Evolutionary conservation across 1,284 basidiomycete species (phyloP).

Genomic region (Microbotryum saponariae): DNA sequence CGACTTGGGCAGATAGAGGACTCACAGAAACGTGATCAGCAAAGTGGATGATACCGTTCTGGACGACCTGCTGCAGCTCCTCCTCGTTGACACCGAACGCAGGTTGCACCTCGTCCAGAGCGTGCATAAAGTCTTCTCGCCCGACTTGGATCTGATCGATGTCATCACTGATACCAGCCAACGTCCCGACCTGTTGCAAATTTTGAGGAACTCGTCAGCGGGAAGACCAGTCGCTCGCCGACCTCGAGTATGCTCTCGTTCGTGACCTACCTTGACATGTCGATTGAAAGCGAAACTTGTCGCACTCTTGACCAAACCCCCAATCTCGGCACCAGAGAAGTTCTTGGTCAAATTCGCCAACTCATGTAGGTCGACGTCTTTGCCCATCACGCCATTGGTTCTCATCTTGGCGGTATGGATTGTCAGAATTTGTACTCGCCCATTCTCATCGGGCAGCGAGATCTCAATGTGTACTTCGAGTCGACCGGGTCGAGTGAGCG

Average conservation of each 20-base stretch:
- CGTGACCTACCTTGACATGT: constrained; percentile 72
- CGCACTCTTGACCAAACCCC: constrained; percentile 92
- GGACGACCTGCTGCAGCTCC: constrained; percentile 85
- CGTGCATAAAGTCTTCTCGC: constrained; percentile 77
- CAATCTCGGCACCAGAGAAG: constrained; percentile 95
- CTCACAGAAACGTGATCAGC: constrained; percentile 64
- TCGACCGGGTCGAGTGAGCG: constrained; percentile 91
- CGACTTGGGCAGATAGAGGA: constrained; percentile 20
- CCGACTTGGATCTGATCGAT: constrained; percentile 89
- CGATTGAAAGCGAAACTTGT: constrained; percentile 97
- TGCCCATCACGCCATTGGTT: constrained; percentile 79
- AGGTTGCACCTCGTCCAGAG: constrained; percentile 90
- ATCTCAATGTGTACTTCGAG: constrained; percentile 99
- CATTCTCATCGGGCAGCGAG: constrained; percentile 87
- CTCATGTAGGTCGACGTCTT: constrained; percentile 76
- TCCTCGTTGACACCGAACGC: constrained; percentile 98
- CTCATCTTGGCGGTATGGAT: constrained; percentile 97
- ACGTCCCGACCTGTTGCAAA: constrained; percentile 64
- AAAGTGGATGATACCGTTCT: constrained; percentile 95
- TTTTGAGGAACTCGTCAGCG: not conserved
- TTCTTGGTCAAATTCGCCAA: constrained; percentile 86
- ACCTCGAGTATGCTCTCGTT: not conserved
- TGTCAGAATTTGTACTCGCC: constrained; percentile 84
- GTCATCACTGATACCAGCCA: constrained; percentile 93
- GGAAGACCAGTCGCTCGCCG: not conserved